Base-by-base conservation (phyloP, 2,329 filamentous ascomycete genomes). In the Talaromyces atroroseus region DNA sequence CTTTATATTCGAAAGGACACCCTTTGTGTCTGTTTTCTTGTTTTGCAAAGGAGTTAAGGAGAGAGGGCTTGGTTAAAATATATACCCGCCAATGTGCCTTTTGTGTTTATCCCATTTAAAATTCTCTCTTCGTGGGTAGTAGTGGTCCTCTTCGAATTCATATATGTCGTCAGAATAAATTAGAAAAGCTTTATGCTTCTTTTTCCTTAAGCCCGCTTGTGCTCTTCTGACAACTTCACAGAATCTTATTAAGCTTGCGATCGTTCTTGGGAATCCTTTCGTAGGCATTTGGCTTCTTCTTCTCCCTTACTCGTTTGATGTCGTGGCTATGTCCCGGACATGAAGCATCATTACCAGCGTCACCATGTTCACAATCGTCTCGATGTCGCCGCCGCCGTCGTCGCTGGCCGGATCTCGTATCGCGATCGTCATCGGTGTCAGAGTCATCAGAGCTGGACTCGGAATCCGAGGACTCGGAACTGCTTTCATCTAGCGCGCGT, bases 401-500 rank as follows among this genome's bases (percentile, higher is more conserved):
- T 61, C 60, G 26, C 58, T 57, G 56, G 63, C 50, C 51, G 45
- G 34, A 60, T 52, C 29, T 61, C 60, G 38, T 50, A 44, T 20
- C 54, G 26, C 18, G 14, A 14, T 45, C 49, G 44, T 56, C 61
- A 61, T 60, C 53, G 34, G 23, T 47, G 36, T 58, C 57, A 16
- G 57, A 54, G 45, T 58, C 54, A 42, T 73, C 71, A 29, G 67
- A 70, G 44, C 75, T 74, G 14, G 73, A 75, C 49, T 76, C 80
- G 5, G 77, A 77, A n/a, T 78, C 74, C 12, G 77, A 77, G 1
- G 78, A 80, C 14, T 76, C 63, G n/a, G 74, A 76, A 58, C 87
- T 91, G 32, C 89, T 94, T 71, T 97, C 92, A 69, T 88, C 90
- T 3, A 90, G 85, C 11, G 80, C 83, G 63, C 87, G 88, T 6